A percentile compares a stretch with the other conserved stretches of the same genome.
phyloP scores from a whole-genome alignment of 352 stramenopile species.

The Phytopythium montanum region DNA sequence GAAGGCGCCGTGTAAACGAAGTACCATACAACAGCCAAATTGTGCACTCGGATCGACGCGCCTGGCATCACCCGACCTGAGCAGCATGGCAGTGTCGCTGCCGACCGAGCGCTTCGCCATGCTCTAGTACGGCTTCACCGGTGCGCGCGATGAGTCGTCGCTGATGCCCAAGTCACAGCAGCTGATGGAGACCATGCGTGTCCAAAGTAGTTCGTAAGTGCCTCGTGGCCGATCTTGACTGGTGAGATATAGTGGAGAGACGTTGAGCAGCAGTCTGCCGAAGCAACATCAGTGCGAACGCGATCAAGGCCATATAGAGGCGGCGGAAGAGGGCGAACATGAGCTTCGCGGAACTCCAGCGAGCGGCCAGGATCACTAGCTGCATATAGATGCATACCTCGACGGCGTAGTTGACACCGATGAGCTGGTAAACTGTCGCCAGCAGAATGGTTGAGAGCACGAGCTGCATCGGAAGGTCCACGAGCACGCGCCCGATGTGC shows the following conservation, averaged over 20 bases:
- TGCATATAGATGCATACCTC: conserved; percentile 51
- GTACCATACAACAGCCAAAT: background rate
- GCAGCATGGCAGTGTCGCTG: conserved; percentile 36
- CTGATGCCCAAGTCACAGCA: conserved; percentile 16
- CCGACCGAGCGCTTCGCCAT: conserved; percentile 24
- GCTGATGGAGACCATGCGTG: conserved; percentile 17
- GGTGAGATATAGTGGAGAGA: conserved; percentile 59
- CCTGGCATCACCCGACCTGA: no score
- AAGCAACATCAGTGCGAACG: conserved; percentile 33
- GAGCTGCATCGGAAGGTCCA: conserved; percentile 30
- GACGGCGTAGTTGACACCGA: conserved; percentile 35
- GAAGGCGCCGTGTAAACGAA: background rate
- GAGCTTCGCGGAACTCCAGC: conserved; percentile 28
- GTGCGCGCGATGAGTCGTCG: conserved; percentile 31
- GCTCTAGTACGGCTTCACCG: conserved; percentile 42
- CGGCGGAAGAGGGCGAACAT: conserved; percentile 29
- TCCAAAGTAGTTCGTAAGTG: conserved; percentile 43
- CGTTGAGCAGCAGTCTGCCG: conserved; percentile 41
- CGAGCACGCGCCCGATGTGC: conserved; percentile 33
- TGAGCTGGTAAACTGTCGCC: conserved; percentile 35
- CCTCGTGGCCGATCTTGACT: conserved; percentile 35
- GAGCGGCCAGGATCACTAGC: conserved; percentile 34
- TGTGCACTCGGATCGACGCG: background rate
- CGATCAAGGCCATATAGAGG: conserved; percentile 22
- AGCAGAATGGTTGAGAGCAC: conserved; percentile 41